Conservation (phyloP, 2,329 filamentous ascomycete species). For the Zymoseptoria crescenta region DNA sequence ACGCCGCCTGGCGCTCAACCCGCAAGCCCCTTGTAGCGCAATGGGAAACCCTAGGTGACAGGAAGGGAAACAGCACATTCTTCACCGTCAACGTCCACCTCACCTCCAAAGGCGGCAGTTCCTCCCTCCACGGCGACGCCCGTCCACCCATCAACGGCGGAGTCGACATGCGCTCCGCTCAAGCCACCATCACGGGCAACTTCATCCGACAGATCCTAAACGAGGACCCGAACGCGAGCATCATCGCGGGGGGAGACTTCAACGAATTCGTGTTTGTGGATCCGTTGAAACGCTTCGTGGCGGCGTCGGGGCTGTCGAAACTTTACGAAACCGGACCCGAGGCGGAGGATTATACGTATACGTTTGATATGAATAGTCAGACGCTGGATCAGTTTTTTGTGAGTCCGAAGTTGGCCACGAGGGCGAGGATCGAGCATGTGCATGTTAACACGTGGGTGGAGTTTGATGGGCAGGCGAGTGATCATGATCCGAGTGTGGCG, state of each 20-base stretch:
- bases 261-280: constrained; percentile 62
- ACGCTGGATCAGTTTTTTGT: constrained; percentile 64
- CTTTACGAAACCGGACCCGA: constrained; percentile 50
- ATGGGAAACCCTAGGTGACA: constrained; percentile 50
- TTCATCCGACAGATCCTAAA: constrained; percentile 54
- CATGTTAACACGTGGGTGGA: constrained; percentile 64
- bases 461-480: constrained; percentile 50
- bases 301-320: constrained; percentile 50
- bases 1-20: constrained; percentile 51
- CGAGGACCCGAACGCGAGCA: constrained; percentile 46
- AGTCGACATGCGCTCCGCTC: constrained; percentile 48
- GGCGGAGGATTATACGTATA: constrained; percentile 61
- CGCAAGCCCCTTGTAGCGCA: constrained; percentile 61
- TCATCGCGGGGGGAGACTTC: constrained; percentile 61
- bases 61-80: constrained; percentile 43
- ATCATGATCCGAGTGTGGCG: constrained; percentile 63
- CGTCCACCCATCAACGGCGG: constrained; percentile 60
- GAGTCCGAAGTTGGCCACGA: constrained; percentile 44
- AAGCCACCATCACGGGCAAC: constrained; percentile 51
- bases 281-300: constrained; percentile 49
- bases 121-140: constrained; percentile 56
- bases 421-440: constrained; percentile 54
- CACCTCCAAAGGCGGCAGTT: constrained; percentile 58
- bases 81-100: constrained; percentile 68
- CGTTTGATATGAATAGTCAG: constrained; percentile 62